phyloP scores from a whole-genome alignment of 345 rosid species.

The Populus pruinosa region DNA sequence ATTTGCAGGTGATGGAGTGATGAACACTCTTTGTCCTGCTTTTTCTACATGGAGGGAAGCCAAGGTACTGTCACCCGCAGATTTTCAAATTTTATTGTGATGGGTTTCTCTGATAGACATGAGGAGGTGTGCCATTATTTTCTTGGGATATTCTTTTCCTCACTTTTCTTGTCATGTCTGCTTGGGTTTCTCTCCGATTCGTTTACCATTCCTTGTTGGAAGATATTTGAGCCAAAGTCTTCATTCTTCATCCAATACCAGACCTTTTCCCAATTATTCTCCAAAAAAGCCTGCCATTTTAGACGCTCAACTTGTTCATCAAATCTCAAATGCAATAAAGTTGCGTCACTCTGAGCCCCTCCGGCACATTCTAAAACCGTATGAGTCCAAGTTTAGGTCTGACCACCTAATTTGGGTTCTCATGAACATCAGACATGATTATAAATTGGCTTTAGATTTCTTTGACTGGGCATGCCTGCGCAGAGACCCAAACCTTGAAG shows the following conservation, averaged over 20 bases:
- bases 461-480: conserved; percentile 73
- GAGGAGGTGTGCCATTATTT: conserved; percentile 45
- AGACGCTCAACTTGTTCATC: conserved; percentile 72
- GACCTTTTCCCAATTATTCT: conserved; percentile 88
- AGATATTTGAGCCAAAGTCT: conserved; percentile 7
- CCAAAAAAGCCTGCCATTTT: conserved; percentile 68
- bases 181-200: conserved; percentile 10
- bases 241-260: conserved; percentile 30
- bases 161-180: conserved; percentile 23
- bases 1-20: conserved; percentile 39
- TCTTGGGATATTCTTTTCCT: conserved; percentile 28
- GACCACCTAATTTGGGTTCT: conserved; percentile 92
- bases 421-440: conserved; percentile 71
- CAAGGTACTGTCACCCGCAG: neutral
- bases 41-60: conserved; percentile 30
- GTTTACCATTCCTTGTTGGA: neutral
- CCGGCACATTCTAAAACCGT: conserved; percentile 54
- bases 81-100: conserved; percentile 28
- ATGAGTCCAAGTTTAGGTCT: conserved; percentile 62
- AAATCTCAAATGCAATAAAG: conserved; percentile 66
- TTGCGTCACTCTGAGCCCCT: conserved; percentile 63
- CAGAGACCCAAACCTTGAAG: conserved; percentile 67
- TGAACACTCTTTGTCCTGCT: conserved; percentile 23
- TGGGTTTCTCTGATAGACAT: conserved; percentile 44
- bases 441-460: conserved; percentile 68